A percentile compares a stretch with the other conserved stretches of the same genome.
Conservation (phyloP, 1,284 basidiomycete genomes). For the Anthracocystis setariae region DNA sequence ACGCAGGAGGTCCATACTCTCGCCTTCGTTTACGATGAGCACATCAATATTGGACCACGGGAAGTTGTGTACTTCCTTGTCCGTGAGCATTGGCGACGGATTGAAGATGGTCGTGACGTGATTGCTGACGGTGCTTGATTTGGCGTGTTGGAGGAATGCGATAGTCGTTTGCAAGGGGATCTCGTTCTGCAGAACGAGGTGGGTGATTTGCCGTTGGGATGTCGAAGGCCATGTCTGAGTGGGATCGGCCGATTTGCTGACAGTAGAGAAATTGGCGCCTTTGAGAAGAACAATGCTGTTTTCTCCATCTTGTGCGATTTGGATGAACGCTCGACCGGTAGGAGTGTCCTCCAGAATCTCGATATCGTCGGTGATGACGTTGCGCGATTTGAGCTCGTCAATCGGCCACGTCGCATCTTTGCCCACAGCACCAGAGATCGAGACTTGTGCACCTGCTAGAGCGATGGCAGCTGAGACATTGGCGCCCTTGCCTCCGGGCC, state of each 20-base stretch:
- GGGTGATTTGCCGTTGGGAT: conserved; percentile 57
- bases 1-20: conserved; percentile 66
- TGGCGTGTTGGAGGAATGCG: conserved; percentile 66
- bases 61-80: conserved; percentile 69
- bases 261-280: conserved; percentile 60
- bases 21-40: conserved; percentile 73
- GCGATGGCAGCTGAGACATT: conserved; percentile 63
- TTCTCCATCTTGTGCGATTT: conserved; percentile 64
- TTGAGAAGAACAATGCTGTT: conserved; percentile 65
- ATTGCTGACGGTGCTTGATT: conserved; percentile 14
- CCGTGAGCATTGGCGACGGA: conserved; percentile 72
- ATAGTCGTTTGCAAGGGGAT: conserved; percentile 71
- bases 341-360: conserved; percentile 45
- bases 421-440: conserved; percentile 58
- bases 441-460: conserved; percentile 54
- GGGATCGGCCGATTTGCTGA: conserved; percentile 37
- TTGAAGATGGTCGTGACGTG: conserved; percentile 70
- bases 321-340: conserved; percentile 66
- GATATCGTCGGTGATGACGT: conserved; percentile 49
- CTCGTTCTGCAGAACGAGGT: conserved; percentile 73
- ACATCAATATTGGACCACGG: conserved; percentile 70
- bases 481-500: conserved; percentile 65
- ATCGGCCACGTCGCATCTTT: conserved; percentile 62
- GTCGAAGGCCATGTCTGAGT: conserved; percentile 15
- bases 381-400: conserved; percentile 53